phyloP scores from a whole-genome alignment of 257 asterid species.

The Echites panduratus region DNA sequence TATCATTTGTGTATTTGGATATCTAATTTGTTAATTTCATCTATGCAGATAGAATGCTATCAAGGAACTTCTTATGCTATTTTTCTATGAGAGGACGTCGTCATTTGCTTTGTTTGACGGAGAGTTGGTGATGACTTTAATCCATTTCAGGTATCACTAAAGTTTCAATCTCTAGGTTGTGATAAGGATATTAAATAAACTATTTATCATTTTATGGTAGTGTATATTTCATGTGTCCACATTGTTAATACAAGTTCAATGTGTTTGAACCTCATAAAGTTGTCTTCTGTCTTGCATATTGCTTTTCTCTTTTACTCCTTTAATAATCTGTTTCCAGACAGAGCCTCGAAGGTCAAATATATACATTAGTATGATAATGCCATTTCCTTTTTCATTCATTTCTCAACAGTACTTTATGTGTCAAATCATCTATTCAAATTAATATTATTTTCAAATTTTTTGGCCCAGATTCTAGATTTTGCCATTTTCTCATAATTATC shows the following conservation, averaged over 20 bases:
- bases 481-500: background rate
- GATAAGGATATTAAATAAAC: background rate
- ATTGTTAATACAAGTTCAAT: no score
- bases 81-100: slow-evolving; percentile 8
- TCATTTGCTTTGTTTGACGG: slow-evolving; percentile 15
- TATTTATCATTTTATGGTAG: no score
- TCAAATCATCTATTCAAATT: background rate
- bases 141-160: slow-evolving; percentile 12
- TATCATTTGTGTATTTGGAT: background rate
- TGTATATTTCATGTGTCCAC: no score
- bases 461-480: background rate
- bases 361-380: background rate
- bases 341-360: background rate
- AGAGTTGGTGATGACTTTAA: background rate
- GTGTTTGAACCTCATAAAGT: no score
- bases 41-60: slow-evolving; percentile 7
- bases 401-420: background rate
- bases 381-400: background rate
- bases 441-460: no score
- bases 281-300: background rate
- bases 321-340: background rate
- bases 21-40: background rate
- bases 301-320: background rate
- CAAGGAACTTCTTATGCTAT: slow-evolving; percentile 1
- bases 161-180: background rate